These are phyloP conservation scores for Rubus parviflorus DNA, from an alignment of 306 rosid species.

Conservation along the genomic window DNA sequence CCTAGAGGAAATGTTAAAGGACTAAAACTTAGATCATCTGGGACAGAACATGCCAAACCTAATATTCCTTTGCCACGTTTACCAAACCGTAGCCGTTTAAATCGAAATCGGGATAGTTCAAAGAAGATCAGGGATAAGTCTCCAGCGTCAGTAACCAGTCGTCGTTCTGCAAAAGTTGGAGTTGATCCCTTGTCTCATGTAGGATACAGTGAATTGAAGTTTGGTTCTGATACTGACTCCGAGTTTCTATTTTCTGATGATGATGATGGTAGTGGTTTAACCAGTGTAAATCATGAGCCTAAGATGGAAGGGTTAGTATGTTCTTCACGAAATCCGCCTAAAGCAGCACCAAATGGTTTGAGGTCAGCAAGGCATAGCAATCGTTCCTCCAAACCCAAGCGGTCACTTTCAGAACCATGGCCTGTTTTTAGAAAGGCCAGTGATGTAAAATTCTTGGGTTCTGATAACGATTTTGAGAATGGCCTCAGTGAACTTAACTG, in stretches of 20 bases:
- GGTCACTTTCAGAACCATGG: constrained; percentile 40
- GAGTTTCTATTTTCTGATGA: constrained; percentile 62
- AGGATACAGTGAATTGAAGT: constrained; percentile 55
- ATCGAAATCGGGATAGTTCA: constrained; percentile 34
- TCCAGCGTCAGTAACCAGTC: constrained; percentile 36
- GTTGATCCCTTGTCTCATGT: constrained; percentile 41
- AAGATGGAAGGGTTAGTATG: constrained; percentile 24
- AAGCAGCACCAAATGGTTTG: constrained; percentile 26
- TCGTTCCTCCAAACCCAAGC: constrained; percentile 22
- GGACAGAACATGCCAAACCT: constrained; percentile 44
- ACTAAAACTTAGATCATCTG: constrained; percentile 40
- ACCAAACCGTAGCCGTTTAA: constrained; percentile 39
- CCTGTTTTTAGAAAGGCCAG: constrained; percentile 33
- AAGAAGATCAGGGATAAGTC: constrained; percentile 49
- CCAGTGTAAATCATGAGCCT: constrained; percentile 32
- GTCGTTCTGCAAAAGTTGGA: constrained; percentile 25
- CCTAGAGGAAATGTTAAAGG: constrained; percentile 40
- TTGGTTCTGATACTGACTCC: constrained; percentile 68
- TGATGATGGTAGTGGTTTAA: constrained; percentile 36
- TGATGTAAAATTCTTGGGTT: constrained; percentile 25
- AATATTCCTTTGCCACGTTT: constrained; percentile 51
- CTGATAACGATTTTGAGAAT: constrained; percentile 26
- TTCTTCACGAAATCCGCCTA: constrained; percentile 27
- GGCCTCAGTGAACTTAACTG: constrained; percentile 32
- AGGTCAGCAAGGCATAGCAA: constrained; percentile 30